These are phyloP conservation scores for Dimocarpus longan DNA, from an alignment of 345 rosid genomes.

Conservation along the genomic window DNA sequence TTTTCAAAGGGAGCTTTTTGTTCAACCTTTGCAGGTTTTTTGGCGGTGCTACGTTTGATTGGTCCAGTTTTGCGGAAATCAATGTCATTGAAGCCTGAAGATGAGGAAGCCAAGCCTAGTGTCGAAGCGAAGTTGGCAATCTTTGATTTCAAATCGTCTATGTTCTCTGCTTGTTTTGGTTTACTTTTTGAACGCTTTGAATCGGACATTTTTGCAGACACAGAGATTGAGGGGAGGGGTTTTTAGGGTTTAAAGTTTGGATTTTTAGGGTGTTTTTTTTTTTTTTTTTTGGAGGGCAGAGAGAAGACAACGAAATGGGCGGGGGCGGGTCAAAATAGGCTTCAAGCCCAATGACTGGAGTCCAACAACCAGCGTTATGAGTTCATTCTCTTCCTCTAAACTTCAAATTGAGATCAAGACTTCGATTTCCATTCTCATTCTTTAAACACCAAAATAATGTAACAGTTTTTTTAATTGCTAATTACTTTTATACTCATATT, in stretches of 20 bases:
- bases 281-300: not conserved
- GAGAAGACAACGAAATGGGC: not conserved
- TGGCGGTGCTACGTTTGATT: constrained; percentile 19
- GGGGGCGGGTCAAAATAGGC: too few relatives aligned
- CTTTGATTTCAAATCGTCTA: constrained; percentile 56
- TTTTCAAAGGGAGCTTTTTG: constrained; percentile 21
- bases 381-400: too few relatives aligned
- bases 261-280: constrained; percentile 14
- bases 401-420: too few relatives aligned
- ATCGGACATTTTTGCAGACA: constrained; percentile 35
- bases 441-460: too few relatives aligned
- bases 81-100: constrained; percentile 70
- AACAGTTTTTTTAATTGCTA: too few relatives aligned
- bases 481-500: too few relatives aligned
- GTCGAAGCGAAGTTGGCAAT: constrained; percentile 80
- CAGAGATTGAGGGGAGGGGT: not conserved
- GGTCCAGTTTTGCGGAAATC: constrained; percentile 64
- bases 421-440: too few relatives aligned
- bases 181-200: constrained; percentile 34
- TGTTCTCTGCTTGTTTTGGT: constrained; percentile 22
- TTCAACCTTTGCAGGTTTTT: not conserved
- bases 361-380: too few relatives aligned
- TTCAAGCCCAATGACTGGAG: too few relatives aligned
- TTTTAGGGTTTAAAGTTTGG: constrained; percentile 16
- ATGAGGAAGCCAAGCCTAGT: constrained; percentile 65